Evolutionary conservation across 257 asterid species (phyloP).

Genomic region (Linderniella brevidens): DNA sequence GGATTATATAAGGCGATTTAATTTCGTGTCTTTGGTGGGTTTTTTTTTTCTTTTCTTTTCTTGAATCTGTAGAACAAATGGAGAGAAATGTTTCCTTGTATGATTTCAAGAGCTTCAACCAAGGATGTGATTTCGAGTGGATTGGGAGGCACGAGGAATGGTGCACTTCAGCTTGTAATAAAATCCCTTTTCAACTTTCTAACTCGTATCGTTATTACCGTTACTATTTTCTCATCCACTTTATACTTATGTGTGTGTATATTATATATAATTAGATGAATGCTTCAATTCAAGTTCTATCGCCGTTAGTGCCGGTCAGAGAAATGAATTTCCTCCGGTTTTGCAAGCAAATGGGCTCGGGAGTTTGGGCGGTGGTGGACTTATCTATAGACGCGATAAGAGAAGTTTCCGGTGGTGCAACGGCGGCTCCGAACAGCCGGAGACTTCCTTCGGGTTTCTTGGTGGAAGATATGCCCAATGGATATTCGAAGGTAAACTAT

Average conservation of each 20-base stretch:
- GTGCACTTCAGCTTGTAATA: slow-evolving; percentile 12
- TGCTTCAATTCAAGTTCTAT: slow-evolving; percentile 77
- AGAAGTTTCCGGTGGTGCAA: slow-evolving; percentile 20
- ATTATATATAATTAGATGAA: slow-evolving; percentile 36
- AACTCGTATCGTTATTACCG: neutral
- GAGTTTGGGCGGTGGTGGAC: slow-evolving; percentile 90
- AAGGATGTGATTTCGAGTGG: slow-evolving; percentile 6
- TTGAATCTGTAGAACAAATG: slow-evolving; percentile 5
- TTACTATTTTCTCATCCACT: neutral
- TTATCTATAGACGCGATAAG: slow-evolving; percentile 56
- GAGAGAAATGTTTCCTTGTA: slow-evolving; percentile 7
- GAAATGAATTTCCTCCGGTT: slow-evolving; percentile 78
- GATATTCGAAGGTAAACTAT: slow-evolving; percentile 82
- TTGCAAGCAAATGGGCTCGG: slow-evolving; percentile 93
- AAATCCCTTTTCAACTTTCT: no score
- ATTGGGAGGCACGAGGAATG: slow-evolving; percentile 6
- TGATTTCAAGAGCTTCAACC: slow-evolving; percentile 1
- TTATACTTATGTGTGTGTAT: no score
- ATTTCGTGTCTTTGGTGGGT: no score
- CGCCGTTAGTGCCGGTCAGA: slow-evolving; percentile 79
- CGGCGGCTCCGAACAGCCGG: slow-evolving; percentile 34
- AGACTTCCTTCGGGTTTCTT: slow-evolving; percentile 92
- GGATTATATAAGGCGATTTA: neutral
- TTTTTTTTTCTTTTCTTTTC: neutral
- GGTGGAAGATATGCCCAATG: slow-evolving; percentile 93